phyloP scores from a whole-genome alignment of 2,329 filamentous ascomycete genomes.

The Falciphora oryzae region DNA sequence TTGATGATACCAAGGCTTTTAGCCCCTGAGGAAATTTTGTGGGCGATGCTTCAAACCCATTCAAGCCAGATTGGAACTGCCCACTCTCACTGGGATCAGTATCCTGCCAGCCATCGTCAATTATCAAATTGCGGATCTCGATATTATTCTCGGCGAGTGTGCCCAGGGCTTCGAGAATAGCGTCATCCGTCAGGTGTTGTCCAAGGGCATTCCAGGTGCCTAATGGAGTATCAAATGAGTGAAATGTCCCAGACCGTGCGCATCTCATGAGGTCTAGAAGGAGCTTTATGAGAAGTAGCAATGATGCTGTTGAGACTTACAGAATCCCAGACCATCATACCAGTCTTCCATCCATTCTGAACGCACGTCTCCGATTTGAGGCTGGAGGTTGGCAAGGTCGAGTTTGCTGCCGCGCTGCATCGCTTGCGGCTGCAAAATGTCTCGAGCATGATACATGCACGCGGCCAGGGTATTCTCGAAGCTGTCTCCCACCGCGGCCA shows the following conservation, averaged over 20 bases:
- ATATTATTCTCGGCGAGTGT: constrained; percentile 66
- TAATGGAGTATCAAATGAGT: constrained; percentile 20
- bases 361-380: constrained; percentile 41
- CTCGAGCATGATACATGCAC: constrained; percentile 82
- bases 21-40: constrained; percentile 75
- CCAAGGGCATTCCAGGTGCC: constrained; percentile 92
- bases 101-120: constrained; percentile 95
- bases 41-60: constrained; percentile 78
- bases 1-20: constrained; percentile 60
- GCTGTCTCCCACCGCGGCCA: constrained; percentile 65
- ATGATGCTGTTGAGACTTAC: constrained; percentile 36
- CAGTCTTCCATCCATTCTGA: constrained; percentile 74
- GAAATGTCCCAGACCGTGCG: not conserved
- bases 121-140: constrained; percentile 78
- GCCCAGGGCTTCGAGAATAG: constrained; percentile 70
- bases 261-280: constrained; percentile 10
- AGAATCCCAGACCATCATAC: constrained; percentile 91
- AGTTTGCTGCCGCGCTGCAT: constrained; percentile 36
- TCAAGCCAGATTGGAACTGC: constrained; percentile 62
- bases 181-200: constrained; percentile 73
- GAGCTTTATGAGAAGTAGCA: constrained; percentile 4
- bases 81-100: constrained; percentile 49
- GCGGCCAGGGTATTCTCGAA: constrained; percentile 75
- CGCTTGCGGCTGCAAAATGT: constrained; percentile 42
- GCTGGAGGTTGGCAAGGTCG: constrained; percentile 38